Evolutionary conservation across 1,284 basidiomycete species (phyloP), one percentile per base, ranked within the genome.

Genomic region (Cryptococcus hybrid): DNA sequence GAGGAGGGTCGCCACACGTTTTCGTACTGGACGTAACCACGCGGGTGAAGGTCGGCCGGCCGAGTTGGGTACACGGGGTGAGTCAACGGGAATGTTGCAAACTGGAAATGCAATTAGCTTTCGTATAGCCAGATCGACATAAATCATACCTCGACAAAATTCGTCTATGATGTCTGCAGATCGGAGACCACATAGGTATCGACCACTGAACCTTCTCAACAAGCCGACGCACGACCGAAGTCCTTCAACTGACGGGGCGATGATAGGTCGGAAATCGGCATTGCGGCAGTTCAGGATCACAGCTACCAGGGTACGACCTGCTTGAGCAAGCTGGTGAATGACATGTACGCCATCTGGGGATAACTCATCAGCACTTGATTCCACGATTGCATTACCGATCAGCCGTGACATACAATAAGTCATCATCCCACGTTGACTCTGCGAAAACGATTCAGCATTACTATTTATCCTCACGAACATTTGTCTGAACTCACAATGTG

Each of bases 81-180:
- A 82, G 58, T 92, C 89, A 55, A 93, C 82, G 35, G 91, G 90
- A 61, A 92, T 92, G 69, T 89, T 86, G 5, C 90, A 92, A 56
- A 92, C 90, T 92, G 64, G 7, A 35, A 43, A 40, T 5, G 11
- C 44, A 38, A 36, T 15, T 2, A 30, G 15, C 36, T 40, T 8
- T 6, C 38, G 13, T 38, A n/a, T 37, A 12, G 18, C 6, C 34
- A 47, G 40, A 52, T 43, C 53, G 36, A 50, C 13, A 6, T 7
- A 12, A n/a, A 34, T 5, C 18, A 84, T 73, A 92, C 90, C 80
- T 70, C 90, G 85, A 79, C 91, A 93, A 68, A 92, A 92, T 73
- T 93, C 91, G 74, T 93, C 90, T 82, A 94, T 88, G 42, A 93
- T 83, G 76, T 93, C 91, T 45, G 90, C 90, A 49, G 88, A 90